These are phyloP conservation scores for Ophiorrhiza pumila DNA, from an alignment of 257 asterid genomes.

Conservation along the genomic window DNA sequence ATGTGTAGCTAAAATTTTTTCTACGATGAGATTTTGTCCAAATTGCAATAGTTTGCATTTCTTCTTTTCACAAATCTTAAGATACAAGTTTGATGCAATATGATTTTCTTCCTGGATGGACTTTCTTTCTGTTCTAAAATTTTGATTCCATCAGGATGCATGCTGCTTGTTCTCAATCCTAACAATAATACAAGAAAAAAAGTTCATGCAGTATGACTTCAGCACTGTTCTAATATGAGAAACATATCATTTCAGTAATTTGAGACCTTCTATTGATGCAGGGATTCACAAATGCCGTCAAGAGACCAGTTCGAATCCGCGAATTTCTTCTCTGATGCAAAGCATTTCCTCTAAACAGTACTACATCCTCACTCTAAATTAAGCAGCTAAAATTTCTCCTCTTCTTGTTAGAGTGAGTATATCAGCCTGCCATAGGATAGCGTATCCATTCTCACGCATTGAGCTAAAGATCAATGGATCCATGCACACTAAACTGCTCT, in stretches of 20 bases:
- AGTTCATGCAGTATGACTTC: background rate
- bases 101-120: background rate
- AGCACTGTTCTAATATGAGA: background rate
- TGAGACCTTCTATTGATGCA: constrained; percentile 27
- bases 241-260: background rate
- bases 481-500: too few relatives aligned
- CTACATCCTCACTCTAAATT: background rate
- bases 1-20: background rate
- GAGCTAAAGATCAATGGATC: too few relatives aligned
- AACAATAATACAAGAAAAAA: background rate
- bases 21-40: background rate
- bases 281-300: constrained; percentile 98
- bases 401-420: too few relatives aligned
- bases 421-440: too few relatives aligned
- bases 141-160: background rate
- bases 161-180: background rate
- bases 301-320: constrained; percentile 78
- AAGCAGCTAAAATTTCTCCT: constrained; percentile 1
- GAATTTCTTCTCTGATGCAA: constrained; percentile 58
- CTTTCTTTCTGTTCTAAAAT: background rate
- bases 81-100: background rate
- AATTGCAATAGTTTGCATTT: background rate
- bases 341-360: background rate
- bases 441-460: too few relatives aligned
- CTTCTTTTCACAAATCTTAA: background rate